These are phyloP conservation scores for Rhexocercosporidium sp. DNA, from an alignment of 2,329 filamentous ascomycete species.

Conservation along the genomic window DNA sequence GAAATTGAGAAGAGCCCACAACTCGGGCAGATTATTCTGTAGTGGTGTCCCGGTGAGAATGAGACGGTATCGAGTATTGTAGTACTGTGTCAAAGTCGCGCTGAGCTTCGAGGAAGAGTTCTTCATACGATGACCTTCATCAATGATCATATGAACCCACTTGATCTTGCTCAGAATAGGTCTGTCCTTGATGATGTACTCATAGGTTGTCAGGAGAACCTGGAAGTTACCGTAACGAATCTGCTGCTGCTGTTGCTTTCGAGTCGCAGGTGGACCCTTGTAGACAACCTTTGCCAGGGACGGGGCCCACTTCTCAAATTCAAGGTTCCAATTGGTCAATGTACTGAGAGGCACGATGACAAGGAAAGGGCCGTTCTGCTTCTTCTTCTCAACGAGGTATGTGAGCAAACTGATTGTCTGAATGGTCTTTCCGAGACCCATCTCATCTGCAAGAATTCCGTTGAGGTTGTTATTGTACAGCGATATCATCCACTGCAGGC, in stretches of 20 bases:
- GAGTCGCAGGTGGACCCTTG: slow-evolving; percentile 88
- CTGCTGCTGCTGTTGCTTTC: slow-evolving; percentile 90
- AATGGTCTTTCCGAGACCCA: slow-evolving; percentile 99
- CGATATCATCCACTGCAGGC: slow-evolving; percentile 99
- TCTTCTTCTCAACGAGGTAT: slow-evolving; percentile 95
- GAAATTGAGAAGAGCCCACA: slow-evolving; percentile 99
- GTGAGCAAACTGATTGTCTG: slow-evolving; percentile 98
- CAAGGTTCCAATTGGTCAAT: slow-evolving; percentile 96
- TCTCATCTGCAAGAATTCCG: slow-evolving; percentile 97
- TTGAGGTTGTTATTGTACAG: slow-evolving; percentile 99
- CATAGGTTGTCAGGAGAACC: slow-evolving; percentile 95
- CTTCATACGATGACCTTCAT: slow-evolving; percentile 99
- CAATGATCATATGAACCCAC: slow-evolving; percentile 99
- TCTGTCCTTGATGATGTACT: slow-evolving; percentile 99
- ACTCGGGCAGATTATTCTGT: slow-evolving; percentile 93
- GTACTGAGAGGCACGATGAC: slow-evolving; percentile 98
- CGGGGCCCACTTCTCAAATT: slow-evolving; percentile 99
- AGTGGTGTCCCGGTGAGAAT: slow-evolving; percentile 97
- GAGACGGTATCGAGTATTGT: slow-evolving; percentile 90
- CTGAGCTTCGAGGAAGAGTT: slow-evolving; percentile 96
- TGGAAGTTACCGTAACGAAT: slow-evolving; percentile 96
- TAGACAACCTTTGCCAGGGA: slow-evolving; percentile 87
- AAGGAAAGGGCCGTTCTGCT: slow-evolving; percentile 88
- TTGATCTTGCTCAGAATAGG: slow-evolving; percentile 97
- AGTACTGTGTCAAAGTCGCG: slow-evolving; percentile 93